Conservation (phyloP, 495 filamentous ascomycete genomes). For the Talaromyces thailandensis region DNA sequence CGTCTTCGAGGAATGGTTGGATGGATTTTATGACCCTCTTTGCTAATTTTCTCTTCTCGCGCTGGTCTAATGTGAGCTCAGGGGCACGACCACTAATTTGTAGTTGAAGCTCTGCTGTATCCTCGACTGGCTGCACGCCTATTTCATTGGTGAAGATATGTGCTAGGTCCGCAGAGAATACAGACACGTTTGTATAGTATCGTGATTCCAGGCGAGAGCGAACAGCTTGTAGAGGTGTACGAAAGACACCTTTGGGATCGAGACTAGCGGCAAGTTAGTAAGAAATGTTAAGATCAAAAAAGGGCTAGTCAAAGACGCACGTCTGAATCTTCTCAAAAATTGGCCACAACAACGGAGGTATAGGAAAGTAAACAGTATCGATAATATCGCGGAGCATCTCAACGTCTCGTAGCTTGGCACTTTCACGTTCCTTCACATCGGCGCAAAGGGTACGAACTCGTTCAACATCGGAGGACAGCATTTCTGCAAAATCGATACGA, state of each 20-base stretch:
- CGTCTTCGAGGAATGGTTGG: slow-evolving; percentile 67
- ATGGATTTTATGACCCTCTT: slow-evolving; percentile 79
- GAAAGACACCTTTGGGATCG: slow-evolving; percentile 64
- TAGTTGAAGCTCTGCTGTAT: slow-evolving; percentile 42
- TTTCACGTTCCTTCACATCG: slow-evolving; percentile 62
- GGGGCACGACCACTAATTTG: slow-evolving; percentile 44
- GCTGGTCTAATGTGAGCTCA: slow-evolving; percentile 53
- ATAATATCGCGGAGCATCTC: slow-evolving; percentile 67
- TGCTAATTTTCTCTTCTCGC: slow-evolving; percentile 59
- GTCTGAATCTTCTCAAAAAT: slow-evolving; percentile 69
- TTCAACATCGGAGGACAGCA: slow-evolving; percentile 65
- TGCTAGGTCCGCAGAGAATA: slow-evolving; percentile 65
- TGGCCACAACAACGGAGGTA: slow-evolving; percentile 65
- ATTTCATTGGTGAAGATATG: slow-evolving; percentile 60
- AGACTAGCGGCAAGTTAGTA: slow-evolving; percentile 48
- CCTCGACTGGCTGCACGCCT: slow-evolving; percentile 43
- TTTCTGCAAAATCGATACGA: slow-evolving; percentile 79
- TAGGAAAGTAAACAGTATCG: slow-evolving; percentile 84
- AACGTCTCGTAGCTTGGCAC: slow-evolving; percentile 62
- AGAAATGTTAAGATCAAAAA: background rate
- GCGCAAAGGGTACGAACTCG: slow-evolving; percentile 59
- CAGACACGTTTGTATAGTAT: slow-evolving; percentile 63
- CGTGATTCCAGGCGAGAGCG: slow-evolving; percentile 59
- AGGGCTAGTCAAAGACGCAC: slow-evolving; percentile 39
- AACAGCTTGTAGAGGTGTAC: slow-evolving; percentile 50